Conservation (phyloP, 768 basidiomycete species). For the Naganishia vaughanmartiniae region DNA sequence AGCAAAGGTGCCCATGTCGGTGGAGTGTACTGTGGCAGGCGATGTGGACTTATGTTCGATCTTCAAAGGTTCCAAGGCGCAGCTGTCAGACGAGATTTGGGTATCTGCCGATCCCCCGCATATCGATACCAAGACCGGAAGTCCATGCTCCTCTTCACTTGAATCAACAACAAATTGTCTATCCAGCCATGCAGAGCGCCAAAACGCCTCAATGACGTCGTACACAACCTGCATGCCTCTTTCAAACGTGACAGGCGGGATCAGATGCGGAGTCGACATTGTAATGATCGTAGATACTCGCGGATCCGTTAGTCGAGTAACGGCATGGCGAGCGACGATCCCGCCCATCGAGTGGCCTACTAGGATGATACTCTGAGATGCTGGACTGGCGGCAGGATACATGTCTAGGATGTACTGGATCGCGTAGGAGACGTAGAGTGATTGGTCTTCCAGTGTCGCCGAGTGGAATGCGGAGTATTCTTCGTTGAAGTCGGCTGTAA, state of each 20-base stretch:
- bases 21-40: constrained; percentile 53
- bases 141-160: constrained; percentile 49
- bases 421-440: constrained; percentile 67
- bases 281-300: constrained; percentile 71
- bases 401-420: constrained; percentile 74
- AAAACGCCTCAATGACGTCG: constrained; percentile 52
- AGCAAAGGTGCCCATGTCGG: constrained; percentile 55
- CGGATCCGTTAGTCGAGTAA: constrained; percentile 62
- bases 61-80: constrained; percentile 58
- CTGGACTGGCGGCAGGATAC: constrained; percentile 56
- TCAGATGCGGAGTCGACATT: constrained; percentile 89
- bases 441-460: constrained; percentile 78
- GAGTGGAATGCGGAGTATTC: constrained; percentile 95
- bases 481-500: constrained; percentile 88
- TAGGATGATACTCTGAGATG: constrained; percentile 63
- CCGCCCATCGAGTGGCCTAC: constrained; percentile 99
- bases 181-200: constrained; percentile 30
- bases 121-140: constrained; percentile 68
- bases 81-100: constrained; percentile 88
- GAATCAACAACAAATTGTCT: constrained; percentile 49
- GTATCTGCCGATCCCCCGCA: constrained; percentile 89
- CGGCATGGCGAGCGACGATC: constrained; percentile 70
- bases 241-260: constrained; percentile 87
- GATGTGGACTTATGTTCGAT: neutral
- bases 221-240: constrained; percentile 75